These are phyloP conservation scores for Pythium vanterpoolii DNA, from an alignment of 352 stramenopile genomes.

Conservation along the genomic window DNA sequence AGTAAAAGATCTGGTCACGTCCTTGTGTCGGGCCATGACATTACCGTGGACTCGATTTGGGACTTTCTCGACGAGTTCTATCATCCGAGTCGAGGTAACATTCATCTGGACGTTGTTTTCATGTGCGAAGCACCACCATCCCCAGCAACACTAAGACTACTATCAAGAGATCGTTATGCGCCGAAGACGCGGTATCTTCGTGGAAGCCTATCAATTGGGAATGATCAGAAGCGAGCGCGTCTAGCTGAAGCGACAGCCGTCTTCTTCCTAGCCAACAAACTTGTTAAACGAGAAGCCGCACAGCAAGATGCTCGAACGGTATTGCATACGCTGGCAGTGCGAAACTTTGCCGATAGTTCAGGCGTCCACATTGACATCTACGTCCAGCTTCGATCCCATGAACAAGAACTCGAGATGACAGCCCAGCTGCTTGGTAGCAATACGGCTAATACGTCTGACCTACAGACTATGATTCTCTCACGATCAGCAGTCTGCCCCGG, in stretches of 20 bases:
- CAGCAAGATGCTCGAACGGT: constrained; percentile 56
- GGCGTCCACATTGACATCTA: constrained; percentile 53
- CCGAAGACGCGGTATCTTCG: constrained; percentile 46
- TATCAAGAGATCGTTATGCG: constrained; percentile 47
- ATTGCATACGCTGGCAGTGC: constrained; percentile 52
- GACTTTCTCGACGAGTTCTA: constrained; percentile 79
- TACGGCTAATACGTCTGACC: constrained; percentile 34
- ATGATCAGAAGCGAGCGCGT: constrained; percentile 45
- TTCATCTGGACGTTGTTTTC: constrained; percentile 66
- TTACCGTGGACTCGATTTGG: constrained; percentile 39
- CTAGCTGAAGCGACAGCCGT: constrained; percentile 48
- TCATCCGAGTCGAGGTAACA: constrained; percentile 51
- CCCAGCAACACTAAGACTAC: constrained; percentile 29
- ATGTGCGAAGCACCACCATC: constrained; percentile 46
- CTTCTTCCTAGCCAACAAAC: constrained; percentile 59
- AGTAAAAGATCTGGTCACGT: constrained; percentile 53
- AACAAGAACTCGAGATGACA: constrained; percentile 45
- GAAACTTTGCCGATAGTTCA: constrained; percentile 54
- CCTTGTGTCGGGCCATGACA: constrained; percentile 47
- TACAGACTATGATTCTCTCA: constrained; percentile 57
- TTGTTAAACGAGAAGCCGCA: constrained; percentile 18
- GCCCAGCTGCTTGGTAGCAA: constrained; percentile 46
- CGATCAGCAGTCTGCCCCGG: constrained; percentile 52
- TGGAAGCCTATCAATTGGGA: constrained; percentile 41
- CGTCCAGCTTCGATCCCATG: constrained; percentile 42